phyloP scores from a whole-genome alignment of 768 basidiomycete species.

The Mycena amicta region DNA sequence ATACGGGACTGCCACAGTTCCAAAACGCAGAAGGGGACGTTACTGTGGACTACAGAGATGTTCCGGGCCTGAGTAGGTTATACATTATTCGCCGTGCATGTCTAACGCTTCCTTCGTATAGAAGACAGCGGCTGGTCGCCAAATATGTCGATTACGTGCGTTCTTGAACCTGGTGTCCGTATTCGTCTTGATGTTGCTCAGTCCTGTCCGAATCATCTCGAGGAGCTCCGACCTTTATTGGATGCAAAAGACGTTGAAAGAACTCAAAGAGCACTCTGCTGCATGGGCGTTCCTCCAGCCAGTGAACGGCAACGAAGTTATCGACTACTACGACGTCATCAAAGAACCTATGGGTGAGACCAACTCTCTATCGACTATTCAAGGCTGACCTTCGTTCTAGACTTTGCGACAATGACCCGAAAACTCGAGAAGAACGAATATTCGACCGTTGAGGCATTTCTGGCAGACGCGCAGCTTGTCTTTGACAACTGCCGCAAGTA shows the following conservation, averaged over 20 bases:
- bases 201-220: slow-evolving; percentile 37
- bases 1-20: slow-evolving; percentile 79
- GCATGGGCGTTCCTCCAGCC: slow-evolving; percentile 90
- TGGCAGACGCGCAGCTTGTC: slow-evolving; percentile 79
- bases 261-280: slow-evolving; percentile 73
- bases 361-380: slow-evolving; percentile 14
- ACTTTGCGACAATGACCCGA: slow-evolving; percentile 84
- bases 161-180: slow-evolving; percentile 4
- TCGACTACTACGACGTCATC: slow-evolving; percentile 90
- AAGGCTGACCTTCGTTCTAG: slow-evolving; percentile 40
- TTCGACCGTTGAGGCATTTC: slow-evolving; percentile 67
- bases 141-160: slow-evolving; percentile 75
- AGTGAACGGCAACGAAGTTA: slow-evolving; percentile 76
- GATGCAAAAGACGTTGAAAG: slow-evolving; percentile 79
- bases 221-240: slow-evolving; percentile 59
- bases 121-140: slow-evolving; percentile 94
- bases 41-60: slow-evolving; percentile 68
- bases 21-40: slow-evolving; percentile 54
- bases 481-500: slow-evolving; percentile 89
- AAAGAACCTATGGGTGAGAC: slow-evolving; percentile 92
- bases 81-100: too few species aligned
- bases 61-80: slow-evolving; percentile 83
- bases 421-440: slow-evolving; percentile 93
- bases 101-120: too few species aligned
- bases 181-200: slow-evolving; percentile 18